Conservation (phyloP, 2,329 filamentous ascomycete genomes). For the Hansfordia pulvinata region DNA sequence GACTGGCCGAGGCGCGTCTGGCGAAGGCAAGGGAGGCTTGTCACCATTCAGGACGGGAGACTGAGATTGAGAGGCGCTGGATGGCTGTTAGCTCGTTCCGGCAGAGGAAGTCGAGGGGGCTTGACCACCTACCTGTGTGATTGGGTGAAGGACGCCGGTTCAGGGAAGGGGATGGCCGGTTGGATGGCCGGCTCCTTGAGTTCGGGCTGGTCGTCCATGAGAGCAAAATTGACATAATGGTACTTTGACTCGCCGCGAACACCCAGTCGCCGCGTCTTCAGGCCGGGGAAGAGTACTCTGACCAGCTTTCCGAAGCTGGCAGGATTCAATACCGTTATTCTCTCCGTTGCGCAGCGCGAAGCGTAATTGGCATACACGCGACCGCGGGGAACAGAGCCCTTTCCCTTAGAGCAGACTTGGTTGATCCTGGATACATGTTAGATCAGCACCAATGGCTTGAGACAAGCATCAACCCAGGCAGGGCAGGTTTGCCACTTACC, state of each 20-base stretch:
- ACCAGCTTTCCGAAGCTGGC: conserved; percentile 97
- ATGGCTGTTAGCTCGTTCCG: conserved; percentile 13
- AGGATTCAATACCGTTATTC: conserved; percentile 89
- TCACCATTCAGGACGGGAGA: conserved; percentile 9
- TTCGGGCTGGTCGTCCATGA: conserved; percentile 43
- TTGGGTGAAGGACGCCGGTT: conserved; percentile 30
- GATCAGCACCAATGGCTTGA: conserved; percentile 10
- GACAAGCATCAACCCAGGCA: neutral
- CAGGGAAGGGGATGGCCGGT: conserved; percentile 33
- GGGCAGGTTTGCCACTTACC: conserved; percentile 38
- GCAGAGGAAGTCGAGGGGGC: too few species aligned
- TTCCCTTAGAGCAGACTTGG: conserved; percentile 57
- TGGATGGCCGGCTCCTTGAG: conserved; percentile 28
- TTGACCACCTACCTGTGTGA: conserved; percentile 39
- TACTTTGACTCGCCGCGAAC: conserved; percentile 97
- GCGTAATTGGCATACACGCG: conserved; percentile 94
- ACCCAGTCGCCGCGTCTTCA: conserved; percentile 83
- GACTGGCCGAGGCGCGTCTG: conserved; percentile 19
- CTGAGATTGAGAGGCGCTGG: conserved; percentile 20
- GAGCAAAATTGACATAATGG: conserved; percentile 66
- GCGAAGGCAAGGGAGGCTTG: conserved; percentile 20
- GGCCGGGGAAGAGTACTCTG: conserved; percentile 85
- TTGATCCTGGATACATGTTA: conserved; percentile 55
- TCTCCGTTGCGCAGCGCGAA: conserved; percentile 79
- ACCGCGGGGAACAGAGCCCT: conserved; percentile 80